phyloP scores from a whole-genome alignment of 1,139 yeast genomes.

The Magnusiomyces magnusii region DNA sequence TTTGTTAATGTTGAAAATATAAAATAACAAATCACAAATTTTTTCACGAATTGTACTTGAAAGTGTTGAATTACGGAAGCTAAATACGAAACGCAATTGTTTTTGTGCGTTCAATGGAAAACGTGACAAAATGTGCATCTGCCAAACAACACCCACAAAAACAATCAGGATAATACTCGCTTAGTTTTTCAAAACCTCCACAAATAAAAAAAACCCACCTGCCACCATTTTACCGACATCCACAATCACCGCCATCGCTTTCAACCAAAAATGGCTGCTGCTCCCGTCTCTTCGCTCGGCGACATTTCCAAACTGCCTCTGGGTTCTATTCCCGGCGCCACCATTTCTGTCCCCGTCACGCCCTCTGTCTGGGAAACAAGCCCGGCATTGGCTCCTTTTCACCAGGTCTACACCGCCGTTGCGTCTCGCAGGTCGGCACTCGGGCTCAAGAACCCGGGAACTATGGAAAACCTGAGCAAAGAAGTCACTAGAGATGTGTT shows the following conservation, averaged over 20 bases:
- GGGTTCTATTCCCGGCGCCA: slow-evolving; percentile 17
- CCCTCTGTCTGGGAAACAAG: slow-evolving; percentile 65
- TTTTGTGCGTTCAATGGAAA: background rate
- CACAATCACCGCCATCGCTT: background rate
- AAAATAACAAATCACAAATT: too few species aligned
- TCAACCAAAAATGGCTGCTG: slow-evolving; percentile 9
- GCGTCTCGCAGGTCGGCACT: slow-evolving; percentile 73
- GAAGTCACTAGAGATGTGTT: slow-evolving; percentile 93
- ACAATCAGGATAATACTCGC: too few species aligned
- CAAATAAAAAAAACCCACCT: background rate
- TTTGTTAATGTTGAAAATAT: too few species aligned
- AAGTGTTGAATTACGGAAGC: too few species aligned
- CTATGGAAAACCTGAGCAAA: slow-evolving; percentile 86
- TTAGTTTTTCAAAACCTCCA: background rate
- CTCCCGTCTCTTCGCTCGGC: slow-evolving; percentile 24
- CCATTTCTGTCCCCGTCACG: slow-evolving; percentile 19
- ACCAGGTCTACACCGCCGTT: slow-evolving; percentile 65
- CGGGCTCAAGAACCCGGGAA: slow-evolving; percentile 86
- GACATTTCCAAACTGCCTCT: slow-evolving; percentile 21
- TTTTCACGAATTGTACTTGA: too few species aligned
- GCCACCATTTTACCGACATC: background rate
- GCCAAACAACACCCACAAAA: too few species aligned
- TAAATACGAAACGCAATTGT: too few species aligned
- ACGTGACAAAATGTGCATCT: too few species aligned
- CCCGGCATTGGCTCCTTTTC: slow-evolving; percentile 74